Evolutionary conservation across 2,329 filamentous ascomycete species (phyloP).

Genomic region (Arthrinium phaeospermum): DNA sequence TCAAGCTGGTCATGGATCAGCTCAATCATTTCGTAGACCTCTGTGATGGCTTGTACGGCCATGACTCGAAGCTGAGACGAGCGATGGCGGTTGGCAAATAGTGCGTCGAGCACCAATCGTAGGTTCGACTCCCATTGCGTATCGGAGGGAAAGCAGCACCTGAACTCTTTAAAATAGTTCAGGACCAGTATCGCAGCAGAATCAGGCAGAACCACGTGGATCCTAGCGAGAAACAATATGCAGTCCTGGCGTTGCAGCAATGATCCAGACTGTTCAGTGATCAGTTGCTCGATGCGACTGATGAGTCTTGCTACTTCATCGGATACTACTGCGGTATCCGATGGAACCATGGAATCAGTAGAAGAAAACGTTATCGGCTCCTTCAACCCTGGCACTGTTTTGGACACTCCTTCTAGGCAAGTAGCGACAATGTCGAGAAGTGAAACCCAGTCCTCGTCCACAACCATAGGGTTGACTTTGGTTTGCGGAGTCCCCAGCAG

Average conservation of each 20-base stretch:
- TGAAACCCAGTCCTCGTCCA: constrained; percentile 70
- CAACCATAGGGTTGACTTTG: constrained; percentile 59
- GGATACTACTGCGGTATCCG: constrained; percentile 45
- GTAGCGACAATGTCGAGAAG: constrained; percentile 64
- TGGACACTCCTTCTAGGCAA: constrained; percentile 51
- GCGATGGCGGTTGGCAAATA: constrained; percentile 67
- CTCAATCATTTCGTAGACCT: constrained; percentile 64
- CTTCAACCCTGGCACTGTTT: constrained; percentile 28
- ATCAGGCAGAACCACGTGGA: constrained; percentile 68
- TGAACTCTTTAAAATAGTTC: constrained; percentile 70
- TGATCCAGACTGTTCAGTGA: constrained; percentile 52
- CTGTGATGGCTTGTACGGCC: constrained; percentile 65
- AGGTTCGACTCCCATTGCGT: constrained; percentile 70
- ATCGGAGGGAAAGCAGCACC: constrained; percentile 75
- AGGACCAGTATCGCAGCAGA: constrained; percentile 68
- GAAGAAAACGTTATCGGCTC: constrained; percentile 31
- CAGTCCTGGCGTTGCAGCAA: constrained; percentile 70
- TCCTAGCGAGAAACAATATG: constrained; percentile 68
- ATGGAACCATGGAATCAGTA: constrained; percentile 38
- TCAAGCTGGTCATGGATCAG: constrained; percentile 64
- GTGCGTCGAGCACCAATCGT: constrained; percentile 62
- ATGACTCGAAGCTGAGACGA: constrained; percentile 67
- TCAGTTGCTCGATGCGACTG: constrained; percentile 54
- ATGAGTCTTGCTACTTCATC: constrained; percentile 53
- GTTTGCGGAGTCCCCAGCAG: constrained; percentile 60